Conservation (phyloP, 2,329 filamentous ascomycete genomes). For the Aspergillus glaucus region DNA sequence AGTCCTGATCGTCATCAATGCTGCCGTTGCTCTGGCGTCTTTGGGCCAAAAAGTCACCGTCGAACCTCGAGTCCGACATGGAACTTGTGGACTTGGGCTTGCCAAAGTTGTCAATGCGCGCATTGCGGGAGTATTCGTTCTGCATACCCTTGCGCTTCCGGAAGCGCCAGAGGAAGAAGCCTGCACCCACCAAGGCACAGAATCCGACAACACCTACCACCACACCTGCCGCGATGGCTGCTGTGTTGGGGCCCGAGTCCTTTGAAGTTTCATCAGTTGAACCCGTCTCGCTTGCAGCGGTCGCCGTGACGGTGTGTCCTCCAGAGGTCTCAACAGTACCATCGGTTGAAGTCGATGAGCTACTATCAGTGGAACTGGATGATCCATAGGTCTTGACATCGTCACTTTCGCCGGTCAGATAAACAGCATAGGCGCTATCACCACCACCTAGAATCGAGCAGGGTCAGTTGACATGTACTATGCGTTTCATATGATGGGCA, state of each 20-base stretch:
- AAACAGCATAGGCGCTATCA: constrained; percentile 44
- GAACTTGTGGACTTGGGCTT: constrained; percentile 58
- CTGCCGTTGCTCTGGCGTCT: constrained; percentile 87
- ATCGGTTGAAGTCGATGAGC: constrained; percentile 9
- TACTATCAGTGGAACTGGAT: constrained; percentile 28
- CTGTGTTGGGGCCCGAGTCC: constrained; percentile 56
- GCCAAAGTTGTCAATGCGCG: constrained; percentile 66
- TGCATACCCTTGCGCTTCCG: constrained; percentile 71
- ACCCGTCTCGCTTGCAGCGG: constrained; percentile 1
- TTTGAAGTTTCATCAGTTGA: constrained; percentile 10
- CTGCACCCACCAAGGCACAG: constrained; percentile 59
- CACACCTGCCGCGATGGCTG: constrained; percentile 78
- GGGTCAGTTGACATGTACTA: not conserved
- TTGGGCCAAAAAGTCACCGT: constrained; percentile 73
- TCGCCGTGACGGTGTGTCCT: constrained; percentile 31
- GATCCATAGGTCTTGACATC: constrained; percentile 41
- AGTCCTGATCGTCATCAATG: constrained; percentile 95
- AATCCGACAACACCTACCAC: constrained; percentile 75
- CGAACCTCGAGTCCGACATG: constrained; percentile 75
- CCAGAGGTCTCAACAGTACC: not conserved
- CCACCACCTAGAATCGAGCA: constrained; percentile 49
- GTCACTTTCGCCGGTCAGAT: constrained; percentile 44
- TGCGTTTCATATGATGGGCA: not conserved
- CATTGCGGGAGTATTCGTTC: constrained; percentile 76
- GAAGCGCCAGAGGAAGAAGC: constrained; percentile 68